phyloP scores from a whole-genome alignment of 192 early-diverging fungal genomes.

The Rhizoclosmatium globosum region DNA sequence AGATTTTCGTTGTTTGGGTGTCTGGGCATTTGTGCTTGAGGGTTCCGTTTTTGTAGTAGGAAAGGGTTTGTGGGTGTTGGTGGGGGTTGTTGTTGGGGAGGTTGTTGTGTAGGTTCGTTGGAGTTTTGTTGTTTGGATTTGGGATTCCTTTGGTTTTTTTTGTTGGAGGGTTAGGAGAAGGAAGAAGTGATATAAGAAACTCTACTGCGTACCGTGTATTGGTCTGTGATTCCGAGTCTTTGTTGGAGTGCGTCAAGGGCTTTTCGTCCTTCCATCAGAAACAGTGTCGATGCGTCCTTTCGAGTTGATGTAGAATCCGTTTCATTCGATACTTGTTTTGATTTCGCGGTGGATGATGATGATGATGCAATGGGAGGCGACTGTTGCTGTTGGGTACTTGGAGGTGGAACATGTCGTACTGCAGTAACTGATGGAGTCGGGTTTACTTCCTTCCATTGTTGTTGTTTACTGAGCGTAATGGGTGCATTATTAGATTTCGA shows the following conservation, averaged over 20 bases:
- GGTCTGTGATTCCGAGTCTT: slow-evolving; percentile 3
- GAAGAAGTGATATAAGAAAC: background rate
- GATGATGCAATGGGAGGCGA: too few relatives aligned
- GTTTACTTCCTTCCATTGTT: too few relatives aligned
- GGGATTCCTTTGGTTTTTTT: slow-evolving; percentile 12
- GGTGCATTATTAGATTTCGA: too few relatives aligned
- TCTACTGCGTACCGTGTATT: background rate
- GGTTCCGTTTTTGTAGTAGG: slow-evolving; percentile 35
- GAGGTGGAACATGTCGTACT: too few relatives aligned
- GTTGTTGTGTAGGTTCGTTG: slow-evolving; percentile 29
- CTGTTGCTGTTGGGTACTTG: too few relatives aligned
- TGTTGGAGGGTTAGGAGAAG: background rate
- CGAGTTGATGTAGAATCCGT: too few relatives aligned
- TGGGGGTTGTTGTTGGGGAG: too few relatives aligned
- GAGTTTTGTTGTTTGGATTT: slow-evolving; percentile 31
- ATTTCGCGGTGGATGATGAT: too few relatives aligned
- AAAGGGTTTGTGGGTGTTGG: background rate
- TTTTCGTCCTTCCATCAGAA: background rate
- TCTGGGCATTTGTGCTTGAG: slow-evolving; percentile 36
- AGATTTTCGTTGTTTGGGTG: slow-evolving; percentile 7
- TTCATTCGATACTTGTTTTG: too few relatives aligned
- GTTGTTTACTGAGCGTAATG: too few relatives aligned
- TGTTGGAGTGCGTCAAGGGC: slow-evolving; percentile 23
- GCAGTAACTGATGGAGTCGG: too few relatives aligned
- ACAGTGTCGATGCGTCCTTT: too few relatives aligned